Percentiles rank a stretch among this genome's conserved stretches.
phyloP scores from a whole-genome alignment of 140 eudicot genomes.

The Erigeron philadelphicus region DNA sequence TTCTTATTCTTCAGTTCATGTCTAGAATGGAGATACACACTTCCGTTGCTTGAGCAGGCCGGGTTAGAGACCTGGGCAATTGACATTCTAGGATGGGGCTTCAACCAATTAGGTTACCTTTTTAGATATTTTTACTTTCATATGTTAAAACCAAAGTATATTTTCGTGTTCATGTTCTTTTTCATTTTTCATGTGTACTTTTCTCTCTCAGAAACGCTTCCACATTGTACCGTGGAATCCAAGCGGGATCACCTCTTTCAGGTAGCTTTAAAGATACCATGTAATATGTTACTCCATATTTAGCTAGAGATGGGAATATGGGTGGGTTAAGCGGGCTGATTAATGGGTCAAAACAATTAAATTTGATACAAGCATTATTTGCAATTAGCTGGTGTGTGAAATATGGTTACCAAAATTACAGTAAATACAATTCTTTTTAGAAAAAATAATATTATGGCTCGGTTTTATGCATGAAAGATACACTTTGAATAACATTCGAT shows the following conservation, averaged over 20 bases:
- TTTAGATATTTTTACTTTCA: not conserved
- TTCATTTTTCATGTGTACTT: slow-evolving; percentile 17
- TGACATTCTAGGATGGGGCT: slow-evolving; percentile 97
- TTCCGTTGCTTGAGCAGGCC: slow-evolving; percentile 83
- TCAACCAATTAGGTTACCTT: slow-evolving; percentile 72
- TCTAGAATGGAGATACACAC: slow-evolving; percentile 86
- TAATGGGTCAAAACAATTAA: not conserved
- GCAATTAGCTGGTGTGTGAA: not conserved
- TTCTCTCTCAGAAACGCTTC: slow-evolving; percentile 48
- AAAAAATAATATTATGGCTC: too few species aligned
- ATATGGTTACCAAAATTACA: not conserved
- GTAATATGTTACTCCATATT: not conserved
- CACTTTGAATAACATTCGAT: too few species aligned
- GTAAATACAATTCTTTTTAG: too few species aligned
- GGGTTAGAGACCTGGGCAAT: slow-evolving; percentile 79
- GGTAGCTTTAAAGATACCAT: slow-evolving; percentile 28
- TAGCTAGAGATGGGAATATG: not conserved
- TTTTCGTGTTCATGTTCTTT: slow-evolving; percentile 12
- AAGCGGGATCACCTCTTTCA: slow-evolving; percentile 87
- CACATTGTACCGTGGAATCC: slow-evolving; percentile 59
- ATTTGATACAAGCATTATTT: too few species aligned
- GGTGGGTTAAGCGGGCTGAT: not conserved
- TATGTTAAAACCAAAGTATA: not conserved
- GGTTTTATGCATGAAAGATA: not conserved
- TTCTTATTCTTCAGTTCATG: slow-evolving; percentile 73